phyloP scores from a whole-genome alignment of 331 rosid species.

The Telfairia occidentalis region DNA sequence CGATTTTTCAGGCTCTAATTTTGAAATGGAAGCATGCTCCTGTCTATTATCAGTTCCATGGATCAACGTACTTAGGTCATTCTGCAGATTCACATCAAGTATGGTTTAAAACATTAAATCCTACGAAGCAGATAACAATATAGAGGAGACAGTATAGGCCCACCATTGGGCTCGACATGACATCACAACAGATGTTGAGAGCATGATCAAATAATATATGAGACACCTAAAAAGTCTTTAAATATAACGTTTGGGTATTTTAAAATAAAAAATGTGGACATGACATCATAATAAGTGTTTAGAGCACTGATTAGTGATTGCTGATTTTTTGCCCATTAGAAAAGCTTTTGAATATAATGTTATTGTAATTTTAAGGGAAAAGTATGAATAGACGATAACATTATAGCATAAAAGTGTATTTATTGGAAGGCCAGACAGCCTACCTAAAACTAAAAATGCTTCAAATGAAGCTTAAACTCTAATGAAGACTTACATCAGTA shows the following conservation, averaged over 20 bases:
- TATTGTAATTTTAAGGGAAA: background rate
- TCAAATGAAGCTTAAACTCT: background rate
- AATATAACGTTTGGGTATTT: background rate
- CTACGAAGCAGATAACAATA: background rate
- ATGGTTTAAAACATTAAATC: background rate
- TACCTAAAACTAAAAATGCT: background rate
- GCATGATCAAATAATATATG: background rate
- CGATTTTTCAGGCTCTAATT: slow-evolving; percentile 30
- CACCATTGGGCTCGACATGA: background rate
- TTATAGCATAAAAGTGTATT: background rate
- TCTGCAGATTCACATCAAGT: slow-evolving; percentile 34
- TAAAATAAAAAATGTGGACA: background rate
- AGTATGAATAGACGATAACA: background rate
- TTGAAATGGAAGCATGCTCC: slow-evolving; percentile 28
- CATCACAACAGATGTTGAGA: background rate
- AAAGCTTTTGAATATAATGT: background rate
- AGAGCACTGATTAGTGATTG: background rate
- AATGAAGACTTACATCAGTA: background rate
- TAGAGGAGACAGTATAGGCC: background rate
- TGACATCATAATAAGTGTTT: background rate
- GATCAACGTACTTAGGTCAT: slow-evolving; percentile 23
- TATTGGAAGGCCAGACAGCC: background rate
- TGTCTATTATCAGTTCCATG: slow-evolving; percentile 23
- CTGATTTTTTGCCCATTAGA: background rate
- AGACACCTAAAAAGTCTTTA: background rate